These are phyloP conservation scores for Strobilomyces confusus DNA, from an alignment of 768 basidiomycete species.

Conservation along the genomic window DNA sequence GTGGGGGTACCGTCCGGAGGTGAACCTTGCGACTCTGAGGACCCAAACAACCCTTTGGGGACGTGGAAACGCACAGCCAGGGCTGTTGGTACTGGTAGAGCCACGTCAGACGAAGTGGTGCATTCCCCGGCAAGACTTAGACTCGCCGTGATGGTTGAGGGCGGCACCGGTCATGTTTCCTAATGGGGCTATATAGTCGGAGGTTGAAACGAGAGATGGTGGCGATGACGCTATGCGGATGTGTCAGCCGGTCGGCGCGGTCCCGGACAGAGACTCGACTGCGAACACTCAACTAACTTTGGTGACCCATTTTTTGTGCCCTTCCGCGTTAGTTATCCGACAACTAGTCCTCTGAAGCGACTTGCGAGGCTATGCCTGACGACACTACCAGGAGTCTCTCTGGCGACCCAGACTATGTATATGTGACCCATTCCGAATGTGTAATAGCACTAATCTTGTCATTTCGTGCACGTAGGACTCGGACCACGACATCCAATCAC, in stretches of 20 bases:
- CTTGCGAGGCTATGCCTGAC: slow-evolving; percentile 41
- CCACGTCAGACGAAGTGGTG: not conserved
- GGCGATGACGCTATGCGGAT: slow-evolving; percentile 11
- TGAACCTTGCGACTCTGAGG: not conserved
- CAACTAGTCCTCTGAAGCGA: slow-evolving; percentile 3
- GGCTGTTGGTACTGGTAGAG: not conserved
- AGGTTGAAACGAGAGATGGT: slow-evolving; percentile 1
- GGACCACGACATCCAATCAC: slow-evolving; percentile 66
- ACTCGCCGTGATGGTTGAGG: too few species aligned
- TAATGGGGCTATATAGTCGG: not conserved
- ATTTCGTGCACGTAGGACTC: slow-evolving; percentile 46
- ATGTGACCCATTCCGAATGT: slow-evolving; percentile 13
- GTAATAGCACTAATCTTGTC: slow-evolving; percentile 10
- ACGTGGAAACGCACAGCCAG: not conserved
- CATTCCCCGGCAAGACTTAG: too few species aligned
- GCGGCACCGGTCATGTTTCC: not conserved
- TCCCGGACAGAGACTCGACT: slow-evolving; percentile 5
- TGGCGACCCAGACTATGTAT: slow-evolving; percentile 51
- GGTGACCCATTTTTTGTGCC: not conserved
- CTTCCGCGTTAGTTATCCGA: not conserved
- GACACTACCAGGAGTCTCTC: slow-evolving; percentile 58
- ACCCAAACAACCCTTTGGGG: not conserved
- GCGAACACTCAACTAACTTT: slow-evolving; percentile 5
- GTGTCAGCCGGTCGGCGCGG: slow-evolving; percentile 21
- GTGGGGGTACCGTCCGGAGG: not conserved